These are phyloP conservation scores for Aspergillus haitiensis DNA, from an alignment of 495 filamentous ascomycete genomes.

Conservation along the genomic window DNA sequence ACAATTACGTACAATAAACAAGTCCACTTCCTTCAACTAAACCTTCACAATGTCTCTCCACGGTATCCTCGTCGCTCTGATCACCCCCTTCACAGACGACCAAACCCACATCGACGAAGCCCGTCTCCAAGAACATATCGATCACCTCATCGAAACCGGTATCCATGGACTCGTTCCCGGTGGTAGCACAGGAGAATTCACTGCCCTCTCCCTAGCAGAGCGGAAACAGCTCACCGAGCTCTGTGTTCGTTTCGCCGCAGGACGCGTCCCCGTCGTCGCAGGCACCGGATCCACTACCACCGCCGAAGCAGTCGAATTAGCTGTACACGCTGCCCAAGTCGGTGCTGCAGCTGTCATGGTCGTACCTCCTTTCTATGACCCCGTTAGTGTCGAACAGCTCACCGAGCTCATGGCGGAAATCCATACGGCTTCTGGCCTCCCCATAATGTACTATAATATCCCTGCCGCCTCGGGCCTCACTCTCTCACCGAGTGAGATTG, in stretches of 20 bases:
- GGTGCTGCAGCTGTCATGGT: slow-evolving; percentile 41
- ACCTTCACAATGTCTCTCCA: slow-evolving; percentile 15
- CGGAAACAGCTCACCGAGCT: slow-evolving; percentile 43
- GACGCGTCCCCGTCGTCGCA: slow-evolving; percentile 37
- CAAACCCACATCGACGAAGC: slow-evolving; percentile 31
- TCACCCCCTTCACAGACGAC: slow-evolving; percentile 43
- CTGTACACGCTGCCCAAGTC: slow-evolving; percentile 31
- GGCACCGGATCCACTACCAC: slow-evolving; percentile 35
- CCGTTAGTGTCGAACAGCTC: slow-evolving; percentile 32
- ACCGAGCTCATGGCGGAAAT: slow-evolving; percentile 36
- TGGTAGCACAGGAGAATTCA: slow-evolving; percentile 45
- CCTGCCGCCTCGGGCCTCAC: slow-evolving; percentile 32
- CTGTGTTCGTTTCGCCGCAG: slow-evolving; percentile 36
- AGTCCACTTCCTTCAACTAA: slow-evolving; percentile 16
- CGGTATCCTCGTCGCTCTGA: slow-evolving; percentile 41
- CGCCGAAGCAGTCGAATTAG: slow-evolving; percentile 36
- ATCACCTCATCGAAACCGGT: slow-evolving; percentile 35
- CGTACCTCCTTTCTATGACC: slow-evolving; percentile 43
- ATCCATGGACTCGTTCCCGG: slow-evolving; percentile 43
- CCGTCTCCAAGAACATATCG: slow-evolving; percentile 39
- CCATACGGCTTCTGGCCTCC: slow-evolving; percentile 27
- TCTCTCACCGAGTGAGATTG: slow-evolving; percentile 30
- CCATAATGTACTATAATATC: slow-evolving; percentile 42
- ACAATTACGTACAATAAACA: background rate
- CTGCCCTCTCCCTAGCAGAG: slow-evolving; percentile 31